Evolutionary conservation across 169 alveolate species (phyloP), one percentile per base, ranked within the genome.

Genomic region (Babesia bigemina): DNA sequence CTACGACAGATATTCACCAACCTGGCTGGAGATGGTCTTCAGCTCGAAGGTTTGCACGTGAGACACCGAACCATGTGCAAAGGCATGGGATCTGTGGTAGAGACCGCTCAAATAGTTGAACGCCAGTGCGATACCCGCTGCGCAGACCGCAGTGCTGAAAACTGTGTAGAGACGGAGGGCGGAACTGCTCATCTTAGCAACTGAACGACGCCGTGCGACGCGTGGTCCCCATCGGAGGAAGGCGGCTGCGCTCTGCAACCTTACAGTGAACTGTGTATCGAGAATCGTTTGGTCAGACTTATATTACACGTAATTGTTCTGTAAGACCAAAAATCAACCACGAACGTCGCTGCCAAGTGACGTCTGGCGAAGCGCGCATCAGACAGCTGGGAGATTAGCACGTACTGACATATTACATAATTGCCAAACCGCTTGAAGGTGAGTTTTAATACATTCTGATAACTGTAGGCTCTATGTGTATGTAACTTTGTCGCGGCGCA

Each of bases 11-110:
- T 14, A 14, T 28, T 16, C 13, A 70, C 70, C 17, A 17, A 70
- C 79, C 70, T 36, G 70, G n/a, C 67, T 58, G 21, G 70, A n/a
- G 0, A 39, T 44, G 13, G 70, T 39, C 70, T 70, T 69, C 52
- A 83, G 39, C 56, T 75, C 90, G 49, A 61, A 58, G n/a, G 86
- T 83, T 12, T 66, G 45, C 17, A 75, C 67, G 63, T 83, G 71
- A 33, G 39, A 14, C 14, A 75, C 58, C 28, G 49, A 67, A 3
- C 85, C 86, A 10, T 52, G 63, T 26, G 59, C 39, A 3, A 12
- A 24, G 50, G 21, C 47, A 26, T 33, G 26, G 36, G 56, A 7
- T 9, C 81, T 47, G 22, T 70, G 66, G 33, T 60, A 11, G 4
- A 17, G 56, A 28, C 90, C 90, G 26, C 74, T 50, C 44, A 66